These are phyloP conservation scores for Monilinia fructicola DNA, from an alignment of 2,329 filamentous ascomycete species.

Conservation along the genomic window DNA sequence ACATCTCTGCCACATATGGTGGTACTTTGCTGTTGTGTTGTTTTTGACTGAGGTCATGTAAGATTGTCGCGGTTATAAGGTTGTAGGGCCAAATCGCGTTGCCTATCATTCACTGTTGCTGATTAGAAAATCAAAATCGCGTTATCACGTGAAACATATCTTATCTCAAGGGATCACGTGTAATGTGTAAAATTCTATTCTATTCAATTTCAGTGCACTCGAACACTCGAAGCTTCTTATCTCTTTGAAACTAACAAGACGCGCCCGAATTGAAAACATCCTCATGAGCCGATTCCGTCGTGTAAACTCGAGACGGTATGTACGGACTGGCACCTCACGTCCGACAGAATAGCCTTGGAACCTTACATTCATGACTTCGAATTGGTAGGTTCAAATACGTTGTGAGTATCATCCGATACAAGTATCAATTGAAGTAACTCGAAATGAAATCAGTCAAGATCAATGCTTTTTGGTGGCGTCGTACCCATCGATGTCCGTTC, in stretches of 20 bases:
- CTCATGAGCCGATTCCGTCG: too few relatives aligned
- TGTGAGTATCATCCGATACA: too few relatives aligned
- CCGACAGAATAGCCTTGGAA: too few relatives aligned
- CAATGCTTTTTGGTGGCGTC: neutral
- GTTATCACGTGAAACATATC: neutral
- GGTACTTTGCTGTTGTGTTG: neutral
- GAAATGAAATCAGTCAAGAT: neutral
- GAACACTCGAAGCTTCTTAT: neutral
- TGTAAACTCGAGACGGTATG: too few relatives aligned
- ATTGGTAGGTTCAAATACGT: too few relatives aligned
- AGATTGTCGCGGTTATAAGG: conserved; percentile 5
- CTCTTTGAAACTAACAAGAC: too few relatives aligned
- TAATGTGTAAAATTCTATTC: neutral
- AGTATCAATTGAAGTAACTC: neutral
- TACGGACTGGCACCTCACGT: too few relatives aligned
- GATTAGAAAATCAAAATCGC: conserved; percentile 11
- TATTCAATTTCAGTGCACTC: neutral
- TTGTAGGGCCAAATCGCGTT: conserved; percentile 6
- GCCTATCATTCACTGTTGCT: conserved; percentile 14
- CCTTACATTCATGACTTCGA: too few relatives aligned
- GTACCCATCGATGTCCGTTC: neutral
- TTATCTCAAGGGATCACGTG: neutral
- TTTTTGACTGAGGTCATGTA: neutral
- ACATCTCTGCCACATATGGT: conserved; percentile 15
- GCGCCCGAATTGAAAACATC: too few relatives aligned